phyloP scores from a whole-genome alignment of 108 stramenopile species.

The Fistulifera solaris region DNA sequence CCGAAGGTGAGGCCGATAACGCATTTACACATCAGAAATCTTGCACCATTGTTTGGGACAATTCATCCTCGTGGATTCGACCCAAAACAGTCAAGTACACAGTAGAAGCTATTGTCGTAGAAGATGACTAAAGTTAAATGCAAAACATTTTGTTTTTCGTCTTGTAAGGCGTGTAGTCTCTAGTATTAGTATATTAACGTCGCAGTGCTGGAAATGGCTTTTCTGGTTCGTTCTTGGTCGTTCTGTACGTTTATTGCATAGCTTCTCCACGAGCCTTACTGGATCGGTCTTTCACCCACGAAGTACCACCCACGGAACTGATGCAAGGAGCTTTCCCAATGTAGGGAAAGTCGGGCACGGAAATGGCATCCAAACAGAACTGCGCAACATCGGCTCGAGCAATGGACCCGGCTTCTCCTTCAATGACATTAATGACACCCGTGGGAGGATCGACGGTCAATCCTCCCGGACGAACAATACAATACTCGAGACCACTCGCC shows the following conservation, averaged over 20 bases:
- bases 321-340: conserved; percentile 90
- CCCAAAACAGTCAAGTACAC: conserved; percentile 72
- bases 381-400: conserved; percentile 94
- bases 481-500: conserved; percentile 82
- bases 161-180: not conserved
- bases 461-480: conserved; percentile 94
- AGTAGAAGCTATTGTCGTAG: conserved; percentile 38
- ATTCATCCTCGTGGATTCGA: conserved; percentile 77
- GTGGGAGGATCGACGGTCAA: conserved; percentile 92
- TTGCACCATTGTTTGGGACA: conserved; percentile 79
- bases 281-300: conserved; percentile 90
- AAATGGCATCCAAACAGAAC: conserved; percentile 91
- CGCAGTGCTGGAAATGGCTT: no score
- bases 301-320: conserved; percentile 90
- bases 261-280: conserved; percentile 63
- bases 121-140: conserved; percentile 2
- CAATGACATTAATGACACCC: conserved; percentile 95
- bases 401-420: conserved; percentile 91
- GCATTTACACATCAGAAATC: conserved; percentile 67
- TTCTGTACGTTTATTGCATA: not conserved
- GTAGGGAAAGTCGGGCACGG: conserved; percentile 84
- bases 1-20: conserved; percentile 63
- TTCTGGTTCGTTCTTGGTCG: not conserved
- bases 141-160: not conserved
- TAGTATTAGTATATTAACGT: no score